A percentile compares a stretch with the other conserved stretches of the same genome.
Evolutionary conservation across 1,139 yeast species (phyloP).

Genomic region (Diutina pseudorugosa): DNA sequence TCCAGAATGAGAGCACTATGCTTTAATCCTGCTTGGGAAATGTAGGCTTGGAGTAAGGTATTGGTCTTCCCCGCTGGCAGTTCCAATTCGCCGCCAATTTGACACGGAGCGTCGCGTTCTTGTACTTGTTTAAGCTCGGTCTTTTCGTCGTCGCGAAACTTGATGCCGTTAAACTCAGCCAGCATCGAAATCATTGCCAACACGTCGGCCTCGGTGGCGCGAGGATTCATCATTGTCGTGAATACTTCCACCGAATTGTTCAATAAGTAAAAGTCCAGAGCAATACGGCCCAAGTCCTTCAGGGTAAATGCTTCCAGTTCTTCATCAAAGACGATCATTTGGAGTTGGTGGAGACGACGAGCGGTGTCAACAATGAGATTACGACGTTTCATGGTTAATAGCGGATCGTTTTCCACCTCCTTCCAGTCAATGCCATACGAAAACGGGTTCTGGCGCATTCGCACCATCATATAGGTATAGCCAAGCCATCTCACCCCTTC

Average conservation of each 20-base stretch:
- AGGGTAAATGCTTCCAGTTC: slow-evolving; percentile 67
- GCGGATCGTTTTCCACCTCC: slow-evolving; percentile 74
- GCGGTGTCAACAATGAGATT: slow-evolving; percentile 74
- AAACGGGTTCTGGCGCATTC: slow-evolving; percentile 92
- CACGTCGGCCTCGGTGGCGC: slow-evolving; percentile 87
- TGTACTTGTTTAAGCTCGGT: slow-evolving; percentile 54
- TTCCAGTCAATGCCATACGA: slow-evolving; percentile 90
- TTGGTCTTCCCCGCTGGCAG: slow-evolving; percentile 82
- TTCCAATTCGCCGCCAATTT: slow-evolving; percentile 67
- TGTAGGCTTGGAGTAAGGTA: slow-evolving; percentile 74
- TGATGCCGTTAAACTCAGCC: slow-evolving; percentile 86
- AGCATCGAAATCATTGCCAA: slow-evolving; percentile 85
- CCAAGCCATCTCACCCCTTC: slow-evolving; percentile 97
- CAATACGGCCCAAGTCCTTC: slow-evolving; percentile 87
- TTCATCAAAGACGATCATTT: slow-evolving; percentile 91
- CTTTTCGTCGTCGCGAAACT: slow-evolving; percentile 79
- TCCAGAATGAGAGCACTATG: slow-evolving; percentile 83
- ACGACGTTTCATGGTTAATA: slow-evolving; percentile 59
- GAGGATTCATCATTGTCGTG: slow-evolving; percentile 72
- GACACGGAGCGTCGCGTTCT: slow-evolving; percentile 62
- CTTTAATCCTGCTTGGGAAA: slow-evolving; percentile 58
- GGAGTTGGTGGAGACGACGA: slow-evolving; percentile 64
- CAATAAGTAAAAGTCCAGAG: slow-evolving; percentile 83
- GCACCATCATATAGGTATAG: slow-evolving; percentile 83
- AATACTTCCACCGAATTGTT: slow-evolving; percentile 83